Base-by-base conservation (phyloP, 139 green algal genomes). In the Micractinium conductrix region DNA sequence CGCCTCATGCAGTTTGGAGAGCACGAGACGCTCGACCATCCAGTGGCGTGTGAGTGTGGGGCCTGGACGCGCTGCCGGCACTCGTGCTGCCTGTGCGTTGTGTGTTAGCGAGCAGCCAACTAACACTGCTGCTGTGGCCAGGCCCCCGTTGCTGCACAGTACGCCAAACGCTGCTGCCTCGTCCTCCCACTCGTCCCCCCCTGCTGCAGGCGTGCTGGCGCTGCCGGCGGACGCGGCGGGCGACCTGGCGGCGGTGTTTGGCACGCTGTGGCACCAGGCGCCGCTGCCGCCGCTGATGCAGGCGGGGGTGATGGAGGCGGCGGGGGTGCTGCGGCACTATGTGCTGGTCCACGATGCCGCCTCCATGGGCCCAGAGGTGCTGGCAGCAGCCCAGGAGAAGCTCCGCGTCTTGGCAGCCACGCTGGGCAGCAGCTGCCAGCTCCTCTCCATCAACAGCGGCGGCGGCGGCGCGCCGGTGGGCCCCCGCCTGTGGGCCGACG, bases 1-100 rank as follows among this genome's bases (percentile, higher is more conserved):
- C 91, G 95, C 6, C 86, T 94, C 76, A 84, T 98, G 60, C 33
- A 69, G 22, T 99, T 98, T 78, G 89, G 90, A 10, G 94, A 97
- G 65, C 95, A 98, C 70, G 95, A 99, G 70, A 88, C 88, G 1
- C 81, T 97, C 37, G 96, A 99, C 85, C 91, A 98, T 81, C 96
- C 96, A 1, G 91, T 98, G 33, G 93, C 90, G 28, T 97, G 93
- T 95, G 74, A 79, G 88, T 43, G 42, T 7, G 5, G 17, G 67
- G 16, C n/a, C n/a, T n/a, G n/a, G n/a, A n/a, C n/a, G n/a, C n/a
- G n/a, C n/a, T n/a, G n/a, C n/a, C n/a, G n/a, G n/a, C n/a, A n/a
- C n/a, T n/a, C n/a, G n/a, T n/a, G n/a, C n/a, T n/a, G 12, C 37
- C 35, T 48, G 37, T 24, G 26, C 22, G 2, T 35, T 24, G 4